Percentiles rank a stretch among this genome's conserved stretches.
Evolutionary conservation across 2,329 filamentous ascomycete species (phyloP).

Genomic region (Pseudogymnoascus sp.): DNA sequence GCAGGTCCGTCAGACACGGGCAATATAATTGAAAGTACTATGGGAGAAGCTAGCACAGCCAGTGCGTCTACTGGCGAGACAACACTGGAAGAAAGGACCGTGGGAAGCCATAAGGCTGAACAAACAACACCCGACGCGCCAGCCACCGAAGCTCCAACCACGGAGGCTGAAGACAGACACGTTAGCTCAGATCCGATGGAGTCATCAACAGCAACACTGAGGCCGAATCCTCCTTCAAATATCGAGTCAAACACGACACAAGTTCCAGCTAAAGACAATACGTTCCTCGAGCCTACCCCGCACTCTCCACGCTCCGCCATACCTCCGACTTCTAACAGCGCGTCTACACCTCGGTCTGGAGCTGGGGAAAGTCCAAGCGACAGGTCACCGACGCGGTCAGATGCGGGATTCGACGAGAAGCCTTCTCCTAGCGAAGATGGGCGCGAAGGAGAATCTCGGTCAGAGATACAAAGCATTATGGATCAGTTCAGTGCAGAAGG

Average conservation of each 20-base stretch:
- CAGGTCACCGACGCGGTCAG: slow-evolving; percentile 46
- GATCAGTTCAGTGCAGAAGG: slow-evolving; percentile 79
- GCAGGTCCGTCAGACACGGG: slow-evolving; percentile 2
- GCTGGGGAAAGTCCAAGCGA: slow-evolving; percentile 30
- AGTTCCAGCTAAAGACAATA: slow-evolving; percentile 19
- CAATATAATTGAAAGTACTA: neutral
- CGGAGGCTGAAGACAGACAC: slow-evolving; percentile 1
- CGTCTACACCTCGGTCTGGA: slow-evolving; percentile 28
- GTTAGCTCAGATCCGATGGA: slow-evolving; percentile 24
- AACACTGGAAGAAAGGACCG: neutral
- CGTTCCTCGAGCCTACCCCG: slow-evolving; percentile 42
- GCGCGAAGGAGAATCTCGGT: slow-evolving; percentile 60
- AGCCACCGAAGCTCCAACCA: neutral
- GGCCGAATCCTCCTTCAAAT: slow-evolving; percentile 18
- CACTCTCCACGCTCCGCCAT: slow-evolving; percentile 35
- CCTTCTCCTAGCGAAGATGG: slow-evolving; percentile 52
- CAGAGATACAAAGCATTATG: slow-evolving; percentile 97
- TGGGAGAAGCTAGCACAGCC: neutral
- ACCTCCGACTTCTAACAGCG: slow-evolving; percentile 29
- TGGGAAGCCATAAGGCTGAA: neutral
- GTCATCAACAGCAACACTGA: slow-evolving; percentile 29
- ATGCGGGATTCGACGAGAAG: slow-evolving; percentile 50
- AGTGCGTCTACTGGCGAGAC: slow-evolving; percentile 3
- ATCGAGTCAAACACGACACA: neutral
- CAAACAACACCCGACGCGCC: neutral